Evolutionary conservation across 345 rosid species (phyloP).

Genomic region (Acer yangbiense): DNA sequence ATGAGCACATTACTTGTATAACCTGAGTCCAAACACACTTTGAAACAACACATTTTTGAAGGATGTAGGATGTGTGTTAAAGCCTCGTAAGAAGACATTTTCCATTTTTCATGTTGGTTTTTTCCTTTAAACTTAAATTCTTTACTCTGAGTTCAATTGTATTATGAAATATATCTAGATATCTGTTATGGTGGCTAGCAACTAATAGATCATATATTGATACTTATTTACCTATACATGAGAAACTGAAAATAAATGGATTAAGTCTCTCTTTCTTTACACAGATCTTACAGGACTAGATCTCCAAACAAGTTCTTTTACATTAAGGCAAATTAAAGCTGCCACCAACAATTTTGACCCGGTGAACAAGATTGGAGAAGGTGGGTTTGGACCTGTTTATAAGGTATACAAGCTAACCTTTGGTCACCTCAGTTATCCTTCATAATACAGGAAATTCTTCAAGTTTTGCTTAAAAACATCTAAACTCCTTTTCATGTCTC

Average conservation of each 20-base stretch:
- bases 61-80: background rate
- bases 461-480: background rate
- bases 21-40: background rate
- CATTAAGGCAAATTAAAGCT: conserved; percentile 25
- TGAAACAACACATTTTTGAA: background rate
- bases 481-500: background rate
- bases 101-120: background rate
- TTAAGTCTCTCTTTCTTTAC: background rate
- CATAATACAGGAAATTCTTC: background rate
- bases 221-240: background rate
- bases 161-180: background rate
- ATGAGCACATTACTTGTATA: background rate
- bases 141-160: background rate
- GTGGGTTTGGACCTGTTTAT: conserved; percentile 34
- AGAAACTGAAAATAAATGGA: background rate
- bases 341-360: conserved; percentile 29
- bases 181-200: background rate
- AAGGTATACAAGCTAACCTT: conserved; percentile 19
- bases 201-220: background rate
- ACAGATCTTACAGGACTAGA: conserved; percentile 19
- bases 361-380: conserved; percentile 30
- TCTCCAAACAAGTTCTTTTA: conserved; percentile 20
- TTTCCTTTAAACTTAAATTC: background rate
- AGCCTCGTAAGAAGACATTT: background rate
- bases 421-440: background rate